Evolutionary conservation across 1,284 basidiomycete genomes (phyloP).

Genomic region (Wallemia mellicola): DNA sequence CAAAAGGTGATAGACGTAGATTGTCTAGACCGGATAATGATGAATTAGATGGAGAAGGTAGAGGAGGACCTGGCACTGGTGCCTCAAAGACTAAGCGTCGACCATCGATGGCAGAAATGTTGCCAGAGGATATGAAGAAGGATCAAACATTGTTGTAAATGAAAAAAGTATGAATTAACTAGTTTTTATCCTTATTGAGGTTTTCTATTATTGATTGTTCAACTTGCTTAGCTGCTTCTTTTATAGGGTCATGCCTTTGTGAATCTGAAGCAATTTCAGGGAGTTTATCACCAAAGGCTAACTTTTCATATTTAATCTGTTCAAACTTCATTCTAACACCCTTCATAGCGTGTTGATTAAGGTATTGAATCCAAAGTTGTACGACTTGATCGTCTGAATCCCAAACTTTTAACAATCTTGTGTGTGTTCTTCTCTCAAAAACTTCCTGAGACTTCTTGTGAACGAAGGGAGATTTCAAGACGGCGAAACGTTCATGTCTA

Average conservation of each 20-base stretch:
- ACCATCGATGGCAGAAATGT: not conserved
- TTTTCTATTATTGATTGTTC: not conserved
- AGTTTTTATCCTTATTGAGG: not conserved
- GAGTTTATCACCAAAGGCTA: conserved; percentile 27
- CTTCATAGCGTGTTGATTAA: conserved; percentile 42
- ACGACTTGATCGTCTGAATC: conserved; percentile 56
- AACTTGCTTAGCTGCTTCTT: not conserved
- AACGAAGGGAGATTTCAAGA: conserved; percentile 55
- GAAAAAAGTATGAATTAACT: not conserved
- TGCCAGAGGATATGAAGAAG: not conserved
- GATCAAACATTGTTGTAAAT: not conserved
- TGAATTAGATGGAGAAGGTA: not conserved
- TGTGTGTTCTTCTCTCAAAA: conserved; percentile 59
- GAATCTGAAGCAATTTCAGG: not conserved
- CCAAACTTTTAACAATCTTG: conserved; percentile 62
- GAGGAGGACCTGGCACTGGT: not conserved
- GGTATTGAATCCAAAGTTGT: conserved; percentile 50
- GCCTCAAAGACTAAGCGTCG: not conserved
- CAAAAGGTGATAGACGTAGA: not conserved
- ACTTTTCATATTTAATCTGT: conserved; percentile 38
- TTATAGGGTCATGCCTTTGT: not conserved
- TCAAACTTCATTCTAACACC: conserved; percentile 65
- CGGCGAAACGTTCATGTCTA: conserved; percentile 55
- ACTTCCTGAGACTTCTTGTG: conserved; percentile 93
- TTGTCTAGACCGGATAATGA: not conserved